These are phyloP conservation scores for Colletotrichum neosansevieriae DNA, from an alignment of 2,329 filamentous ascomycete species.

Conservation along the genomic window DNA sequence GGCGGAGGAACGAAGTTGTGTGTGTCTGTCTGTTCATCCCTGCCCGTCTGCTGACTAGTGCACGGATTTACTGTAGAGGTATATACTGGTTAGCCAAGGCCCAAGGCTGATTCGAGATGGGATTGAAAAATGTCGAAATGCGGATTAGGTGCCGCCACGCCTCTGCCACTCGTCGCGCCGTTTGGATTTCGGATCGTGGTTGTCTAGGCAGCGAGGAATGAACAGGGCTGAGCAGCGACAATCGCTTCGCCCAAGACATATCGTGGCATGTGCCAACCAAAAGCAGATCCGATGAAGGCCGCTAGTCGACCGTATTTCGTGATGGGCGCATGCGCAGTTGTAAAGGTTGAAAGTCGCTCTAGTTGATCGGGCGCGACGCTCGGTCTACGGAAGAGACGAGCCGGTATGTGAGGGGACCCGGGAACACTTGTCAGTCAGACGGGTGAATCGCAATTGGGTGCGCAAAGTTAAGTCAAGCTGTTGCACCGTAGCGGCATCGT, in stretches of 20 bases:
- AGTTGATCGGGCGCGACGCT: slow-evolving; percentile 25
- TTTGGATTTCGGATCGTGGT: not conserved
- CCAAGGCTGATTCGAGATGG: slow-evolving; percentile 24
- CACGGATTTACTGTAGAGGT: not conserved
- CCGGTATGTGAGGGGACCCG: not conserved
- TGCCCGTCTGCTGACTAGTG: not conserved
- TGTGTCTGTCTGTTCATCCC: not conserved
- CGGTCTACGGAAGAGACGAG: slow-evolving; percentile 7
- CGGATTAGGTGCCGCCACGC: not conserved
- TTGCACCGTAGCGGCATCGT: slow-evolving; percentile 12
- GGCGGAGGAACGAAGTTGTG: slow-evolving; percentile 1
- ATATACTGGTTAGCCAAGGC: too few species aligned
- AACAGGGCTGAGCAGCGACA: slow-evolving; percentile 24
- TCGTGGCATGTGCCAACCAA: slow-evolving; percentile 10
- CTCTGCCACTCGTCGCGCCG: not conserved
- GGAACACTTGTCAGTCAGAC: not conserved
- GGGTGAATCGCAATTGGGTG: slow-evolving; percentile 16
- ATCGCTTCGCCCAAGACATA: slow-evolving; percentile 10
- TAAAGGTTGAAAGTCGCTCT: slow-evolving; percentile 8
- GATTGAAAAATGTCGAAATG: slow-evolving; percentile 9
- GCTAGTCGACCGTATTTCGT: slow-evolving; percentile 5
- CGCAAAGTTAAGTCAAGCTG: not conserved
- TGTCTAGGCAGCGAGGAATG: slow-evolving; percentile 33
- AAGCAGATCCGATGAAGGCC: not conserved
- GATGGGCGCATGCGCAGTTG: not conserved